Conservation (phyloP, 352 stramenopile species). For the Globisporangium viniferum region DNA sequence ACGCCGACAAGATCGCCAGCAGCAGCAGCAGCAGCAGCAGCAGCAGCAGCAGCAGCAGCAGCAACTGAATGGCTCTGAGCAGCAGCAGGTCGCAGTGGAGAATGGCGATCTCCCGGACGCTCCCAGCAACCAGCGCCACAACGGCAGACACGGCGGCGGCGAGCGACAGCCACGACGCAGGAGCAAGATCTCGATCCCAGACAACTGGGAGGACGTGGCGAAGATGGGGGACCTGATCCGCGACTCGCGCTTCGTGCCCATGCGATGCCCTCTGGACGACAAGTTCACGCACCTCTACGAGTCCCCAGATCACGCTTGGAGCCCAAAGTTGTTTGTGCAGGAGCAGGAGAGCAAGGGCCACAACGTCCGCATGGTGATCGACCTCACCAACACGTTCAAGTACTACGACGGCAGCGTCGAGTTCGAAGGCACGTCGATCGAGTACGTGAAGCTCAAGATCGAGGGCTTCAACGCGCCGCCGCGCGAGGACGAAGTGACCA, state of each 20-base stretch:
- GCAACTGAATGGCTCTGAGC: neutral
- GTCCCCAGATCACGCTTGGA: slow-evolving; percentile 47
- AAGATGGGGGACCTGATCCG: slow-evolving; percentile 67
- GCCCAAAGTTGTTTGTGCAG: slow-evolving; percentile 48
- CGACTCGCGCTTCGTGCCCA: slow-evolving; percentile 53
- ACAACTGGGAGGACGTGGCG: slow-evolving; percentile 79
- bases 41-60: neutral
- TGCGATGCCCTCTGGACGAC: slow-evolving; percentile 68
- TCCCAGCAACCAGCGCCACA: neutral
- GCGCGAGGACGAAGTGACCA: slow-evolving; percentile 37
- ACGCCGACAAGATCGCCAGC: neutral
- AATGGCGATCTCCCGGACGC: neutral
- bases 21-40: neutral
- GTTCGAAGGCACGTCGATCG: slow-evolving; percentile 41
- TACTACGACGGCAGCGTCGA: slow-evolving; percentile 68
- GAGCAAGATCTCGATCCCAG: slow-evolving; percentile 42
- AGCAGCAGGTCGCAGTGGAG: neutral
- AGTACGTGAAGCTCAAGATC: slow-evolving; percentile 80
- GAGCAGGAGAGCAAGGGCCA: slow-evolving; percentile 30
- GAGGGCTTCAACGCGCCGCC: slow-evolving; percentile 68
- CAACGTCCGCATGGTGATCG: slow-evolving; percentile 67
- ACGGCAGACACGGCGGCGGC: neutral
- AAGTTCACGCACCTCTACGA: slow-evolving; percentile 54
- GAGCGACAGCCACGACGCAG: slow-evolving; percentile 3
- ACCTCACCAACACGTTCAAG: slow-evolving; percentile 83